Percentiles rank a stretch among this genome's conserved stretches.
These are phyloP conservation scores for Arabidopsis suecica DNA, from an alignment of 345 rosid species.

Conservation along the genomic window DNA sequence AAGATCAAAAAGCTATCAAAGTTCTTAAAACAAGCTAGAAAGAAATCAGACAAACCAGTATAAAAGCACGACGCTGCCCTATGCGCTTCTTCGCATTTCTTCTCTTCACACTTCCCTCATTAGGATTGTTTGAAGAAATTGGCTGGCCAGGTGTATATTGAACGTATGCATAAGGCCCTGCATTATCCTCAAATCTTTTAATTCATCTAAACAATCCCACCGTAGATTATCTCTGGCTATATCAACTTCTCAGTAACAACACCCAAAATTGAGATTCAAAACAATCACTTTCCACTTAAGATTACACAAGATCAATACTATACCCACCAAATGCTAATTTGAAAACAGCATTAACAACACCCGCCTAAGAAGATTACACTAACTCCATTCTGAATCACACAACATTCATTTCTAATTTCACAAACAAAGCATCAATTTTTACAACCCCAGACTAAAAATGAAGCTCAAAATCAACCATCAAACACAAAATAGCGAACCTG, in stretches of 20 bases:
- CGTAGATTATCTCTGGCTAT: not conserved
- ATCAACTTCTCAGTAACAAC: not conserved
- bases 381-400: not conserved
- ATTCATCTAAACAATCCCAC: conserved; percentile 16
- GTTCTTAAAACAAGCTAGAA: not conserved
- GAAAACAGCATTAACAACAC: not conserved
- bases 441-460: not conserved
- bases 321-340: not conserved
- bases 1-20: not conserved
- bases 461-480: conserved; percentile 3
- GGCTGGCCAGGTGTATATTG: conserved; percentile 77
- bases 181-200: conserved; percentile 36
- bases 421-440: conserved; percentile 26
- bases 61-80: conserved; percentile 65
- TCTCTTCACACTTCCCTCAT: conserved; percentile 74
- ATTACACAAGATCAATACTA: conserved; percentile 17
- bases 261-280: not conserved
- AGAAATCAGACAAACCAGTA: conserved; percentile 52
- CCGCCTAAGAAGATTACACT: not conserved
- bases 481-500: conserved; percentile 54
- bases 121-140: conserved; percentile 75
- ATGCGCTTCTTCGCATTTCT: conserved; percentile 88
- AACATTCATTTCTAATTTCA: conserved; percentile 16
- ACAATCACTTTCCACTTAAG: conserved; percentile 11
- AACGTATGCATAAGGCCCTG: conserved; percentile 90